Conservation (phyloP, 2,329 filamentous ascomycete species). For the Clonostachys chloroleuca region DNA sequence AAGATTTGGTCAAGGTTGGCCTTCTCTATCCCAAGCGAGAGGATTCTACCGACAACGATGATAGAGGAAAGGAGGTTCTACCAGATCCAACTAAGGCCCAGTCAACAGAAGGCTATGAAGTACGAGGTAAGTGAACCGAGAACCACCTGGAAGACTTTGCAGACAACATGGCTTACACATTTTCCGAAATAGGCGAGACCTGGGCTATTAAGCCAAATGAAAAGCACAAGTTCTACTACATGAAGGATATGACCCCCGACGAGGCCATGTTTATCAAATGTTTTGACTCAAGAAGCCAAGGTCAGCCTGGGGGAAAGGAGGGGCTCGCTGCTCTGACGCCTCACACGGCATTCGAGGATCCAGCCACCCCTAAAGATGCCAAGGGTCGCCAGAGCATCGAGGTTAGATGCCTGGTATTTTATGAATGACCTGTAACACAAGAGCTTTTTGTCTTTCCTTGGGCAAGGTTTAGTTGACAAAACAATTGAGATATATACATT, state of each 20-base stretch:
- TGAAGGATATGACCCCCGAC: conserved; percentile 69
- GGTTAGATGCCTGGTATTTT: conserved; percentile 81
- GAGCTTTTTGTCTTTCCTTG: background rate
- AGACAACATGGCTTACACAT: too few relatives aligned
- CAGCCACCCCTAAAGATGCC: conserved; percentile 64
- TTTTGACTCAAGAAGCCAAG: conserved; percentile 60
- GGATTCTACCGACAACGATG: background rate
- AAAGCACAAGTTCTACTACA: conserved; percentile 71
- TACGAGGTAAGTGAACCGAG: too few relatives aligned
- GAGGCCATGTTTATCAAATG: conserved; percentile 77
- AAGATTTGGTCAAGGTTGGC: conserved; percentile 67
- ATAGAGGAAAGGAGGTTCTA: background rate
- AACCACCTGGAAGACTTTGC: too few relatives aligned
- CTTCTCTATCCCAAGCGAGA: conserved; percentile 52
- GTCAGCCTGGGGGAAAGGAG: conserved; percentile 20
- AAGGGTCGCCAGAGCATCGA: conserved; percentile 83
- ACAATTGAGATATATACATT: too few relatives aligned
- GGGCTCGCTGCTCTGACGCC: conserved; percentile 56
- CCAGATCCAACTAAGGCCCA: too few relatives aligned
- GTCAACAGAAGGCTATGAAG: too few relatives aligned
- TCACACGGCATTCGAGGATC: conserved; percentile 78
- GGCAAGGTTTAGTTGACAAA: too few relatives aligned
- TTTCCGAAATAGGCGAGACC: conserved; percentile 63
- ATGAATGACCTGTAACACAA: conserved; percentile 30
- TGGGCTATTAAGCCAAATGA: conserved; percentile 61